Evolutionary conservation across 257 asterid species (phyloP).

Genomic region (Coffea eugenioides): DNA sequence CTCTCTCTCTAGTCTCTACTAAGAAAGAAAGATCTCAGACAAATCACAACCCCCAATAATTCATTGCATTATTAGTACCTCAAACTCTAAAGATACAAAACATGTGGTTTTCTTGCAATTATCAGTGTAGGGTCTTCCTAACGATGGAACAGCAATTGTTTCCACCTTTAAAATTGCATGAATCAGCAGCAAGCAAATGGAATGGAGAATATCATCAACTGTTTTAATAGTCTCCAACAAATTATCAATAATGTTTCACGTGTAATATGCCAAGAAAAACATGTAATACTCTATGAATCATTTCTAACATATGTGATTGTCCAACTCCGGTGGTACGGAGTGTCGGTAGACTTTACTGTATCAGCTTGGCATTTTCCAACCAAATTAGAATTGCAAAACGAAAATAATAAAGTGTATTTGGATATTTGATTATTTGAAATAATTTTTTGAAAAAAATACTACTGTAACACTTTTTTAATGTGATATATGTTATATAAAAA

Average conservation of each 20-base stretch:
- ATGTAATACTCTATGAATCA: neutral
- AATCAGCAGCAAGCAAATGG: neutral
- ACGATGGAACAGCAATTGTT: neutral
- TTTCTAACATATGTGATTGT: neutral
- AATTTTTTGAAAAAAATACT: too few relatives aligned
- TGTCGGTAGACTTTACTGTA: neutral
- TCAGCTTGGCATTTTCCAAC: neutral
- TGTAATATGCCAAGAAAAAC: neutral
- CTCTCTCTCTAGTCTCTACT: neutral
- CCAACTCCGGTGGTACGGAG: neutral
- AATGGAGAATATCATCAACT: too few relatives aligned
- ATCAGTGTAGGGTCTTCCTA: neutral
- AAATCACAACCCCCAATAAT: neutral
- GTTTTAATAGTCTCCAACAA: neutral
- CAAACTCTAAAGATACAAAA: too few relatives aligned
- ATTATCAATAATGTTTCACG: neutral
- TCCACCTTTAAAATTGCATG: neutral
- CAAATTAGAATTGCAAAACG: too few relatives aligned
- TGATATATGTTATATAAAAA: too few relatives aligned
- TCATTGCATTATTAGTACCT: neutral
- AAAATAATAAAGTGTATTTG: too few relatives aligned
- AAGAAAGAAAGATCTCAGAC: neutral
- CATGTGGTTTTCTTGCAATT: neutral
- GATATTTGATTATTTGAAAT: too few relatives aligned
- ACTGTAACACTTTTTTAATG: too few relatives aligned